phyloP scores from a whole-genome alignment of 2,329 filamentous ascomycete species.

The Penicillium oxalicum region DNA sequence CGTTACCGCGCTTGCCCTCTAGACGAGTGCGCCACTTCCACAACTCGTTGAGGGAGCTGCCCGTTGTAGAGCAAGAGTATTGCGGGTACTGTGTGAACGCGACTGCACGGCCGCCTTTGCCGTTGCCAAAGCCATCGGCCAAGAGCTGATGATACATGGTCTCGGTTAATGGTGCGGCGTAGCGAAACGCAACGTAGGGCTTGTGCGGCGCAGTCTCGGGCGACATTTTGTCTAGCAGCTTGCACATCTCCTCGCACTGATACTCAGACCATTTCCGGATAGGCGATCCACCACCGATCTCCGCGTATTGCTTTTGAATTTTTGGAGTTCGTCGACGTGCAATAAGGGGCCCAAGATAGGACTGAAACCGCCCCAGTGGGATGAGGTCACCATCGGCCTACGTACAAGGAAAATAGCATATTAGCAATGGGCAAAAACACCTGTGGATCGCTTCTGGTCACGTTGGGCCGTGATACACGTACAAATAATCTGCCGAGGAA shows the following conservation, averaged over 20 bases:
- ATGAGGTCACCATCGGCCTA: conserved; percentile 91
- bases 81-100: conserved; percentile 98
- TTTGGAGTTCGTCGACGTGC: conserved; percentile 84
- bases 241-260: conserved; percentile 93
- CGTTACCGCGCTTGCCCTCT: conserved; percentile 64
- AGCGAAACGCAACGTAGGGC: conserved; percentile 95
- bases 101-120: conserved; percentile 85
- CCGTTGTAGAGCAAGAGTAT: conserved; percentile 96
- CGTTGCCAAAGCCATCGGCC: conserved; percentile 82
- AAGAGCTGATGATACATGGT: conserved; percentile 81
- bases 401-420: conserved; percentile 2
- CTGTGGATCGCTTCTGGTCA: background rate
- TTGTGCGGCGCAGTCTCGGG: conserved; percentile 94
- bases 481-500: conserved; percentile 92
- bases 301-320: conserved; percentile 91
- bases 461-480: conserved; percentile 32
- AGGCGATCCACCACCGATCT: conserved; percentile 93
- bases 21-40: conserved; percentile 92
- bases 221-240: conserved; percentile 82
- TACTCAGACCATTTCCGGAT: conserved; percentile 98
- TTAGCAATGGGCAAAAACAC: background rate
- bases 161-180: conserved; percentile 88
- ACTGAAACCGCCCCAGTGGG: conserved; percentile 85
- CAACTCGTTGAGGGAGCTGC: conserved; percentile 89
- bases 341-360: conserved; percentile 83